A percentile compares a stretch with the other conserved stretches of the same genome.
These are phyloP conservation scores for Termitomyces sp. DNA, from an alignment of 1,284 basidiomycete genomes.

Conservation along the genomic window DNA sequence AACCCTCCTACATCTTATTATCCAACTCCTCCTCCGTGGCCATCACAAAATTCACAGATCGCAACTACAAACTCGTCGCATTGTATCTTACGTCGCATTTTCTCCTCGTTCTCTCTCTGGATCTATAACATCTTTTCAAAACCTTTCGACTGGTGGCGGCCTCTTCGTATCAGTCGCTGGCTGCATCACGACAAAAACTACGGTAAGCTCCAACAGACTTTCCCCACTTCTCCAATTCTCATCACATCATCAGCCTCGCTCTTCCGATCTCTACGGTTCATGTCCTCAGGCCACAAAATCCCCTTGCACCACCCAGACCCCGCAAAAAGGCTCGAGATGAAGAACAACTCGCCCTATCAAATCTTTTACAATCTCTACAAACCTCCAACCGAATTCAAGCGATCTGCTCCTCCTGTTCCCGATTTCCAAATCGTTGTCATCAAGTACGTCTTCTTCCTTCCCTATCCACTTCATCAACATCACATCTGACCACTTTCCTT, in stretches of 20 bases:
- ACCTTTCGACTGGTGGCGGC: conserved; percentile 58
- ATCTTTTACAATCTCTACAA: conserved; percentile 94
- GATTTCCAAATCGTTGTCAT: conserved; percentile 88
- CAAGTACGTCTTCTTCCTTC: conserved; percentile 50
- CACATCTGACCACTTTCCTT: conserved; percentile 1
- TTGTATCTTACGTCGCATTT: conserved; percentile 31
- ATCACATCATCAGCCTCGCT: conserved; percentile 48
- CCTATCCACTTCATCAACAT: not conserved
- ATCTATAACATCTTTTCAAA: conserved; percentile 26
- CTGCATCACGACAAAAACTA: conserved; percentile 43
- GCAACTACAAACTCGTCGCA: conserved; percentile 10
- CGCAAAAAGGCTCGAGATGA: conserved; percentile 13
- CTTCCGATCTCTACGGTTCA: conserved; percentile 71
- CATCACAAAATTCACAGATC: conserved; percentile 4
- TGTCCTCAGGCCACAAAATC: conserved; percentile 59
- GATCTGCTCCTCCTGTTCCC: conserved; percentile 73
- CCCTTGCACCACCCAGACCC: conserved; percentile 29
- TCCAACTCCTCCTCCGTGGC: conserved; percentile 42
- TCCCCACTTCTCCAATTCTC: conserved; percentile 1
- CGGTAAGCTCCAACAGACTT: conserved; percentile 37
- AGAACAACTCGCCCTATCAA: conserved; percentile 58
- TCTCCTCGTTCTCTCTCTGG: conserved; percentile 29
- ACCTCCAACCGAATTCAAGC: conserved; percentile 78
- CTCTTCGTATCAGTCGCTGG: conserved; percentile 42
- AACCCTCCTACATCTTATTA: conserved; percentile 58